A percentile compares a stretch with the other conserved stretches of the same genome.
Conservation (phyloP, 1,284 basidiomycete species). For the Xerocomus nothofagi region DNA sequence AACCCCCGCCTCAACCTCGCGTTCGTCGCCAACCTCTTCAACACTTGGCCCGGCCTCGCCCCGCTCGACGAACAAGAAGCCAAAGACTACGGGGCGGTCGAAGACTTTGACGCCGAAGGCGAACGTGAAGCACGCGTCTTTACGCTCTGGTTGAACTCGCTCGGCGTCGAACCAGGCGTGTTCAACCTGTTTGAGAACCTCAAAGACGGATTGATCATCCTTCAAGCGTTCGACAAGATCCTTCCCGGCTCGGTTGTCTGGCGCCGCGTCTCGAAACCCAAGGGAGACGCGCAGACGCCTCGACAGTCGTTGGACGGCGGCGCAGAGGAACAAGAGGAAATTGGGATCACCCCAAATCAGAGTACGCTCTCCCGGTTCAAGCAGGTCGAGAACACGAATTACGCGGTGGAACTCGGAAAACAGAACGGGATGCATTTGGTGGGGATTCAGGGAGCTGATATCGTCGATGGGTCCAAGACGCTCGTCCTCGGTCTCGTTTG, state of each 20-base stretch:
- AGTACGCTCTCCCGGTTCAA: constrained; percentile 93
- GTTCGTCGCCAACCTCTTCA: constrained; percentile 98
- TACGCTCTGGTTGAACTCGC: constrained; percentile 96
- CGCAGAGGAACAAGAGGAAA: constrained; percentile 75
- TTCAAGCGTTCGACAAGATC: constrained; percentile 97
- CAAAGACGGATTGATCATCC: constrained; percentile 86
- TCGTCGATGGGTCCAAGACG: constrained; percentile 90
- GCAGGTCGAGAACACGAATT: constrained; percentile 98
- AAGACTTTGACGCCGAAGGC: constrained; percentile 98
- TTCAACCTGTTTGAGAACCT: constrained; percentile 97
- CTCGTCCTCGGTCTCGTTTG: constrained; percentile 95
- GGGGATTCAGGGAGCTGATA: constrained; percentile 96
- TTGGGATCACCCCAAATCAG: constrained; percentile 75
- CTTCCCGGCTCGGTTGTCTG: constrained; percentile 90
- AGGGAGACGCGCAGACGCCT: constrained; percentile 53
- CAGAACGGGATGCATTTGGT: constrained; percentile 95
- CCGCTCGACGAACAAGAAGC: constrained; percentile 91
- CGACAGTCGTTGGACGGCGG: constrained; percentile 44
- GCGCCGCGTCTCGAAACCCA: constrained; percentile 93
- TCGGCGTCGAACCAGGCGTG: constrained; percentile 94
- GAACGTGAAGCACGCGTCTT: constrained; percentile 98
- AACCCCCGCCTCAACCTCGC: constrained; percentile 99
- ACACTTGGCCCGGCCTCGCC: constrained; percentile 92
- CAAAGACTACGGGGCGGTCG: constrained; percentile 81
- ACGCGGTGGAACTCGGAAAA: constrained; percentile 89